Conservation (phyloP, 768 basidiomycete genomes). For the Boletus reticulatus region DNA sequence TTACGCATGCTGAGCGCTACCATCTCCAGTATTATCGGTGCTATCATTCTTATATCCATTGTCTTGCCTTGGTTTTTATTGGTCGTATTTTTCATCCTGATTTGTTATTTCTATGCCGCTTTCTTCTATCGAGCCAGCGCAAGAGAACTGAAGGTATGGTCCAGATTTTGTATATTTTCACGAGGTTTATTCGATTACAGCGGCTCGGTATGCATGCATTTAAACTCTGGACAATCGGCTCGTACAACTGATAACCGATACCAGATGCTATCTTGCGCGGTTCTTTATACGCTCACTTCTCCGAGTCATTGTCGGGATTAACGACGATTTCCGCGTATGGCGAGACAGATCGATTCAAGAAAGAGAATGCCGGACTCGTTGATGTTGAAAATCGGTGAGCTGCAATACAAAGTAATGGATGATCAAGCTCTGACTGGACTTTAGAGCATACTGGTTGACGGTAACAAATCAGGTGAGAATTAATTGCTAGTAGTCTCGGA, state of each 20-base stretch:
- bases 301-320: constrained; percentile 84
- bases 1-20: constrained; percentile 72
- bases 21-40: constrained; percentile 63
- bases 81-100: constrained; percentile 56
- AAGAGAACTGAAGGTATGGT: constrained; percentile 73
- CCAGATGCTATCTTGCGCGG: constrained; percentile 83
- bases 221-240: neutral
- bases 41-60: constrained; percentile 74
- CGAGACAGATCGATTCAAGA: constrained; percentile 70
- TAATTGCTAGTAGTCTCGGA: neutral
- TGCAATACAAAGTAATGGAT: neutral
- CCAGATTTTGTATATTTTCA: neutral
- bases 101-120: constrained; percentile 69
- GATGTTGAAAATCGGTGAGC: constrained; percentile 79
- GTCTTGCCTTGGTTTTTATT: constrained; percentile 85
- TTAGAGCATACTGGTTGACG: constrained; percentile 80
- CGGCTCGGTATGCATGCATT: constrained; percentile 46
- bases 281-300: constrained; percentile 88
- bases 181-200: constrained; percentile 29
- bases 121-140: constrained; percentile 84
- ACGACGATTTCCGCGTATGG: constrained; percentile 88
- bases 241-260: neutral
- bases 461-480: constrained; percentile 68
- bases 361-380: constrained; percentile 71
- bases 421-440: neutral